Percentiles rank a stretch among this genome's conserved stretches.
Evolutionary conservation across 768 basidiomycete genomes (phyloP).

Genomic region (Mycena amicta): DNA sequence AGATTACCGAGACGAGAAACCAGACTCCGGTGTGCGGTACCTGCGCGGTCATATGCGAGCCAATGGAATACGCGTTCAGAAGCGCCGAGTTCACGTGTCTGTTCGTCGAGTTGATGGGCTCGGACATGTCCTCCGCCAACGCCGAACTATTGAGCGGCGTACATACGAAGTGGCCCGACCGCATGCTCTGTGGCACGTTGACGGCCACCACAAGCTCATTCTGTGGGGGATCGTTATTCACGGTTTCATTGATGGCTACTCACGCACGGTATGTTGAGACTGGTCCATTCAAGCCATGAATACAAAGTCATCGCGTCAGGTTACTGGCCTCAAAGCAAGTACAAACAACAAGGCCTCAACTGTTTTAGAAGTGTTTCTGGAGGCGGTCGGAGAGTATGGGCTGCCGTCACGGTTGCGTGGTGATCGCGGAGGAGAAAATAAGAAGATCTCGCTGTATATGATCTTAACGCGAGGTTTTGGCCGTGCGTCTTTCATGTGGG

Average conservation of each 20-base stretch:
- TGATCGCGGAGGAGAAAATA: slow-evolving; percentile 31
- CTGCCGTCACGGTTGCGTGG: slow-evolving; percentile 24
- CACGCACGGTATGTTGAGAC: slow-evolving; percentile 27
- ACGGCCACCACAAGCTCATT: slow-evolving; percentile 32
- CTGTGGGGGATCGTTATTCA: slow-evolving; percentile 32
- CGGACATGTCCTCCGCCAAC: slow-evolving; percentile 9
- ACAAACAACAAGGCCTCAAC: slow-evolving; percentile 20
- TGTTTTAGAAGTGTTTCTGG: slow-evolving; percentile 9
- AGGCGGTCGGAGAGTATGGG: slow-evolving; percentile 6
- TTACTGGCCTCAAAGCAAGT: slow-evolving; percentile 15
- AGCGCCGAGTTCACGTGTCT: slow-evolving; percentile 11
- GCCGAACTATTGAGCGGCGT: slow-evolving; percentile 14
- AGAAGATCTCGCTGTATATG: slow-evolving; percentile 29
- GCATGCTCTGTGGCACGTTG: slow-evolving; percentile 29
- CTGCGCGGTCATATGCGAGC: slow-evolving; percentile 23
- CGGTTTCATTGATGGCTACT: slow-evolving; percentile 33
- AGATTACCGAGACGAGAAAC: slow-evolving; percentile 11
- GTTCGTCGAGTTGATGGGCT: slow-evolving; percentile 24
- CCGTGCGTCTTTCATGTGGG: slow-evolving; percentile 17
- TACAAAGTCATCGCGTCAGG: not conserved
- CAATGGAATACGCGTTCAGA: slow-evolving; percentile 25
- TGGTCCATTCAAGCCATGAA: not conserved
- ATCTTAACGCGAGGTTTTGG: too few relatives aligned
- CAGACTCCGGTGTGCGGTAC: slow-evolving; percentile 29
- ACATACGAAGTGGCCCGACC: slow-evolving; percentile 24